Percentiles rank a stretch among this genome's conserved stretches.
Conservation (phyloP, 2,329 filamentous ascomycete species). For the Ciborinia camelliae region DNA sequence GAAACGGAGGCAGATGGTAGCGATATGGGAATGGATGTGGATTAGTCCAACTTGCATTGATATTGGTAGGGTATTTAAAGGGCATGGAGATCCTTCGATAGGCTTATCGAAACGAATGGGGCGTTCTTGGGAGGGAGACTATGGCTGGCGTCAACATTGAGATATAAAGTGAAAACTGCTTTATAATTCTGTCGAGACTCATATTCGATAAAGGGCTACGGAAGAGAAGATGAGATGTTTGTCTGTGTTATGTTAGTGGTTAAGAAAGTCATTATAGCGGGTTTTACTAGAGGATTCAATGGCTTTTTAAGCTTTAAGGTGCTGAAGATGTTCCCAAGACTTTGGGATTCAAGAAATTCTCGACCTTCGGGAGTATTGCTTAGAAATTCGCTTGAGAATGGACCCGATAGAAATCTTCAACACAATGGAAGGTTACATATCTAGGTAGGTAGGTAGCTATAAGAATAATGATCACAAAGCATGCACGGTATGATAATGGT, state of each 20-base stretch:
- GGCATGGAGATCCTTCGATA: slow-evolving; percentile 11
- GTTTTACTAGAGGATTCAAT: neutral
- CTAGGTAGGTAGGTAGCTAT: too few species aligned
- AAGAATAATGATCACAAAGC: neutral
- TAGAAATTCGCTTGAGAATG: too few species aligned
- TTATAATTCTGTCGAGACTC: neutral
- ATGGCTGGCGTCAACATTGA: slow-evolving; percentile 1
- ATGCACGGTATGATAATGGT: neutral
- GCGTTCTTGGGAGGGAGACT: slow-evolving; percentile 3
- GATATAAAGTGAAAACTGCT: slow-evolving; percentile 2
- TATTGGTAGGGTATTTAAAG: slow-evolving; percentile 11
- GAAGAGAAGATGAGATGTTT: neutral
- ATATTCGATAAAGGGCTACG: neutral
- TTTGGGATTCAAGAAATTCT: too few species aligned
- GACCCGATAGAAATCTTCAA: neutral
- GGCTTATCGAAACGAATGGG: slow-evolving; percentile 16
- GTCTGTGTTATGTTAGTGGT: neutral
- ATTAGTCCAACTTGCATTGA: slow-evolving; percentile 23
- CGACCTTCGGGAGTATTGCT: too few species aligned
- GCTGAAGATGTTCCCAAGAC: neutral
- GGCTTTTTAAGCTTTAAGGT: too few species aligned
- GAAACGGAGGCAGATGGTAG: slow-evolving; percentile 37
- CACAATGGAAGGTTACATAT: too few species aligned
- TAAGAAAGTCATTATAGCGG: neutral
- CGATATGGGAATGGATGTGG: slow-evolving; percentile 36